Percentiles rank a stretch among this genome's conserved stretches.
phyloP scores from a whole-genome alignment of 768 basidiomycete species.

The Sporobolomyces roseus region DNA sequence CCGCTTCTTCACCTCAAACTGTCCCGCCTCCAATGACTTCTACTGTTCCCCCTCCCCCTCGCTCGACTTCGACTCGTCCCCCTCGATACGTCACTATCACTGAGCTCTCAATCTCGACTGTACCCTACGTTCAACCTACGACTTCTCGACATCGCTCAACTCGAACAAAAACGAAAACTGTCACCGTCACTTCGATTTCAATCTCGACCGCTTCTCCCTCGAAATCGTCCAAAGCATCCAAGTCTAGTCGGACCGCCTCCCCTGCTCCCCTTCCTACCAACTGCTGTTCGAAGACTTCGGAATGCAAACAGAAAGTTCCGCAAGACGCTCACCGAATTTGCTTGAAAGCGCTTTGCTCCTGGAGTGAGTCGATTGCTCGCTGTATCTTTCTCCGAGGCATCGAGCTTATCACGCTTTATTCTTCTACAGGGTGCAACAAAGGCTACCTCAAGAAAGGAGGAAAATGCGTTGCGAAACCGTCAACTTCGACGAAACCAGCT shows the following conservation, averaged over 20 bases:
- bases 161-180: conserved; percentile 4
- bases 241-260: no score
- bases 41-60: not conserved
- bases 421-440: conserved; percentile 6
- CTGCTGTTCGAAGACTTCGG: not conserved
- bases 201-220: not conserved
- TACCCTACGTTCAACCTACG: conserved; percentile 3
- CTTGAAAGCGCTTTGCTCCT: conserved; percentile 5
- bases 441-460: not conserved
- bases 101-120: conserved; percentile 3
- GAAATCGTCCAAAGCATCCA: not conserved
- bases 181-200: conserved; percentile 8
- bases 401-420: not conserved
- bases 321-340: conserved; percentile 8
- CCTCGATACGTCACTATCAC: conserved; percentile 1
- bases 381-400: not conserved
- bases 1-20: not conserved
- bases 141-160: not conserved
- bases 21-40: no score
- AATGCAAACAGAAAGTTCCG: conserved; percentile 1
- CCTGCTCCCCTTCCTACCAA: no score
- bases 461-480: conserved; percentile 2
- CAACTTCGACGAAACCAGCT: conserved; percentile 3
- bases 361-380: not conserved
- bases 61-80: not conserved